phyloP scores from a whole-genome alignment of 768 basidiomycete species.

The Daedaleopsis sinensis region DNA sequence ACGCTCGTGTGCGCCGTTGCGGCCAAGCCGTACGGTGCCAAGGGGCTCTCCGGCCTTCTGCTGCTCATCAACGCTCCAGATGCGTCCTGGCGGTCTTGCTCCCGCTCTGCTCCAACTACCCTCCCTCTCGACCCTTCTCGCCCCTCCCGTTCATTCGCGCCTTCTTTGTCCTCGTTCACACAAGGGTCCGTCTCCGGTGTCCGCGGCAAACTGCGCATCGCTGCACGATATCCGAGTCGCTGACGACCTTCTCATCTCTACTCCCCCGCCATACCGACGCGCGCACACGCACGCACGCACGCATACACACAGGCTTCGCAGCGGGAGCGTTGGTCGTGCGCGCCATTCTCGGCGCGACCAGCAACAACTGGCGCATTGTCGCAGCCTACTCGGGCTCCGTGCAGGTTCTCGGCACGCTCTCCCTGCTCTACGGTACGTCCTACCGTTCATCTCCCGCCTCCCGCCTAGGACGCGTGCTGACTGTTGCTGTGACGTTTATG shows the following conservation, averaged over 20 bases:
- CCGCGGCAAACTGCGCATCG: too few species aligned
- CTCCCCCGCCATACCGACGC: neutral
- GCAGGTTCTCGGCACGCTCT: slow-evolving; percentile 33
- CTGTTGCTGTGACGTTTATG: too few species aligned
- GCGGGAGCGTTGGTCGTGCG: slow-evolving; percentile 37
- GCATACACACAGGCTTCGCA: slow-evolving; percentile 34
- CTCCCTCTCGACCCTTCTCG: too few species aligned
- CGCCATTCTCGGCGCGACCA: slow-evolving; percentile 33
- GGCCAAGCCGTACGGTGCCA: slow-evolving; percentile 20
- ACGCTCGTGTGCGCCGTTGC: slow-evolving; percentile 37
- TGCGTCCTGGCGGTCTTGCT: neutral
- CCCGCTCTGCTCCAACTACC: neutral
- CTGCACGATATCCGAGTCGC: too few species aligned
- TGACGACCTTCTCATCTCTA: neutral
- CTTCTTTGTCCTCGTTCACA: too few species aligned
- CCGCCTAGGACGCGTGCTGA: too few species aligned
- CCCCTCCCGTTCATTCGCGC: too few species aligned
- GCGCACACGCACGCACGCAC: too few species aligned
- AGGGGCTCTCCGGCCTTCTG: slow-evolving; percentile 23
- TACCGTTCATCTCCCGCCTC: neutral
- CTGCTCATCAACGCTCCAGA: slow-evolving; percentile 19
- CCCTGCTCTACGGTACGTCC: slow-evolving; percentile 34
- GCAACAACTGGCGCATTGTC: slow-evolving; percentile 35
- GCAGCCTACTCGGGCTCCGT: slow-evolving; percentile 32
- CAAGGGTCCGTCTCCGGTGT: too few species aligned